phyloP scores from a whole-genome alignment of 1,284 basidiomycete species.

The Moesziomyces sp. region DNA sequence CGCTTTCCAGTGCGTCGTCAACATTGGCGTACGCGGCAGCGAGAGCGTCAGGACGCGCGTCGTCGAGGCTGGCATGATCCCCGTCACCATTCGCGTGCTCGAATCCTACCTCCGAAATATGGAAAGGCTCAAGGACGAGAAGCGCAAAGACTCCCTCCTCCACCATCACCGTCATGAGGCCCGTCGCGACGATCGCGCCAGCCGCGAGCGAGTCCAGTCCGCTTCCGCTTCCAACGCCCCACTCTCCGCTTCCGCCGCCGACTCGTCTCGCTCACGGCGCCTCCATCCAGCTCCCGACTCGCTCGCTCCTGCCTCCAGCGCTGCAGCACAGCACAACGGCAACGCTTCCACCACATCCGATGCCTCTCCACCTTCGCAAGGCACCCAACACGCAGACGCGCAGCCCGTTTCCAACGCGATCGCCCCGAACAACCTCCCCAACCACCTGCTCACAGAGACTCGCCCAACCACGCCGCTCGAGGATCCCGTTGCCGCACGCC shows the following conservation, averaged over 20 bases:
- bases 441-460: conserved; percentile 27
- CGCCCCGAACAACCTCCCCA: conserved; percentile 1
- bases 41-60: conserved; percentile 85
- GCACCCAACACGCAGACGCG: conserved; percentile 1
- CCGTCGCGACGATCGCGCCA: conserved; percentile 35
- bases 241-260: conserved; percentile 4
- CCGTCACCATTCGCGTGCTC: conserved; percentile 91
- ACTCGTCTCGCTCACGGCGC: conserved; percentile 20
- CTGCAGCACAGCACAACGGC: conserved; percentile 1
- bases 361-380: neutral
- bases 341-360: neutral
- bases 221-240: conserved; percentile 7
- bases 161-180: conserved; percentile 42
- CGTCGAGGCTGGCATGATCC: conserved; percentile 93
- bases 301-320: neutral
- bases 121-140: conserved; percentile 52
- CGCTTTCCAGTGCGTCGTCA: conserved; percentile 96
- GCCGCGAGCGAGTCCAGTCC: conserved; percentile 19
- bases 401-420: conserved; percentile 9
- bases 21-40: conserved; percentile 96
- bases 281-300: conserved; percentile 12
- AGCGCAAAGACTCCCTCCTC: conserved; percentile 29
- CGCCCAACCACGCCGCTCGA: conserved; percentile 50
- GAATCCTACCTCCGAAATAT: conserved; percentile 77
- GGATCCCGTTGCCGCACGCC: conserved; percentile 26